A percentile compares a stretch with the other conserved stretches of the same genome.
phyloP scores from a whole-genome alignment of 805 yeast genomes.

The Kuraishia ogatae region DNA sequence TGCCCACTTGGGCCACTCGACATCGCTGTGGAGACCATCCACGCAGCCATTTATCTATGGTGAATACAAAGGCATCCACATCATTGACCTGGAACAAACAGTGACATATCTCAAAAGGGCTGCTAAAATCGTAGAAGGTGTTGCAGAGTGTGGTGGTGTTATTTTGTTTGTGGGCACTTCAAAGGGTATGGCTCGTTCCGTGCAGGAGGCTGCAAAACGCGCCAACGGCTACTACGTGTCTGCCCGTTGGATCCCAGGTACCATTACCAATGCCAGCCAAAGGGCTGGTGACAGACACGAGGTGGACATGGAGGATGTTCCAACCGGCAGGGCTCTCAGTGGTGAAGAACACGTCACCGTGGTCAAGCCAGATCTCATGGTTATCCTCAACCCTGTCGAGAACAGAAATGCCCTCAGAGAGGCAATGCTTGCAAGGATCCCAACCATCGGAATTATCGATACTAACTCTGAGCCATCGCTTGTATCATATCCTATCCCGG shows the following conservation, averaged over 20 bases:
- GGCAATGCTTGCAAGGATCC: slow-evolving; percentile 74
- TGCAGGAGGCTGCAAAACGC: slow-evolving; percentile 73
- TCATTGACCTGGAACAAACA: slow-evolving; percentile 86
- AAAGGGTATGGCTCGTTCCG: slow-evolving; percentile 64
- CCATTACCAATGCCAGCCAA: slow-evolving; percentile 60
- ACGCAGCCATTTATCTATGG: slow-evolving; percentile 87
- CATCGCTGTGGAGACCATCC: slow-evolving; percentile 64
- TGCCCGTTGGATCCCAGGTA: slow-evolving; percentile 91
- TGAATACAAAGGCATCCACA: slow-evolving; percentile 80
- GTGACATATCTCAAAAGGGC: slow-evolving; percentile 70
- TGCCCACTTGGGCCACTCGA: slow-evolving; percentile 92
- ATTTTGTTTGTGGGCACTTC: slow-evolving; percentile 76
- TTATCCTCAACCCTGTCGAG: slow-evolving; percentile 81
- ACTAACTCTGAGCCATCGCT: slow-evolving; percentile 87
- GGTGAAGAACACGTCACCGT: slow-evolving; percentile 41
- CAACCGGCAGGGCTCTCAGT: slow-evolving; percentile 51
- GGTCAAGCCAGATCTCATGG: slow-evolving; percentile 83
- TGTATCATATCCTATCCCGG: slow-evolving; percentile 92
- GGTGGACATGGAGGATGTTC: slow-evolving; percentile 64
- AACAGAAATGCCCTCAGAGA: slow-evolving; percentile 74
- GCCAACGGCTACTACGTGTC: slow-evolving; percentile 75
- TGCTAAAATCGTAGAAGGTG: slow-evolving; percentile 73
- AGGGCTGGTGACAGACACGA: slow-evolving; percentile 62
- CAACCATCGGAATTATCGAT: slow-evolving; percentile 90
- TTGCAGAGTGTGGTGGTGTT: slow-evolving; percentile 78